Evolutionary conservation across 805 yeast genomes (phyloP).

Genomic region (Yamadazyma philogaea): DNA sequence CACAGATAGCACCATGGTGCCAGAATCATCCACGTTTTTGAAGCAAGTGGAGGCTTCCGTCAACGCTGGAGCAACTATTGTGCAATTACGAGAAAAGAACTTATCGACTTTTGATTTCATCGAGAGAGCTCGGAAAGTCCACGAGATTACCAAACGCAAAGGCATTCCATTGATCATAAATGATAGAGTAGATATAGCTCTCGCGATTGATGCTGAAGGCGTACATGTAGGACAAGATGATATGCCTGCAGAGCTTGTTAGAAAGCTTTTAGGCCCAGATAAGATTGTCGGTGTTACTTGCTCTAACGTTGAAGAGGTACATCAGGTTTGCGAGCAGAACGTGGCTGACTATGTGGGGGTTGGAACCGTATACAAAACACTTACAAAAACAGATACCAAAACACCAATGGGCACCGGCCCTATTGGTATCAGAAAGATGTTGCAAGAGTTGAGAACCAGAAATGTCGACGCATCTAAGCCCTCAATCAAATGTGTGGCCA

Average conservation of each 20-base stretch:
- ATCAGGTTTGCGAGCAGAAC: constrained; percentile 45
- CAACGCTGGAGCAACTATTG: constrained; percentile 70
- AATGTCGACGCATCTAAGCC: constrained; percentile 14
- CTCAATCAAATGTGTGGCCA: constrained; percentile 61
- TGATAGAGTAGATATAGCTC: constrained; percentile 83
- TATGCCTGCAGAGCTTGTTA: constrained; percentile 58
- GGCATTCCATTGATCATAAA: constrained; percentile 79
- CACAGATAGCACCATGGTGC: constrained; percentile 75
- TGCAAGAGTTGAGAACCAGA: constrained; percentile 40
- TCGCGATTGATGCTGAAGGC: constrained; percentile 88
- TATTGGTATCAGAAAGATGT: constrained; percentile 55
- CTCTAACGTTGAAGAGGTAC: constrained; percentile 54
- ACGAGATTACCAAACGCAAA: constrained; percentile 53
- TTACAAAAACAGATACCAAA: constrained; percentile 56
- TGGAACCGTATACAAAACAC: constrained; percentile 74
- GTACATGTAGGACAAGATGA: constrained; percentile 93
- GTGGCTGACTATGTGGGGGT: constrained; percentile 80
- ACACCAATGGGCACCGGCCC: constrained; percentile 61
- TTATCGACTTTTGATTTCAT: constrained; percentile 67
- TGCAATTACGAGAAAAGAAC: constrained; percentile 80
- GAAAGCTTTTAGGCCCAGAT: constrained; percentile 65
- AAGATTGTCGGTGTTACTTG: constrained; percentile 82
- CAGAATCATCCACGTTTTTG: constrained; percentile 46
- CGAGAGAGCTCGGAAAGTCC: constrained; percentile 56
- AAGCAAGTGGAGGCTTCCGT: constrained; percentile 65